Evolutionary conservation across 2,329 filamentous ascomycete species (phyloP).

Genomic region (Fusarium sp.): DNA sequence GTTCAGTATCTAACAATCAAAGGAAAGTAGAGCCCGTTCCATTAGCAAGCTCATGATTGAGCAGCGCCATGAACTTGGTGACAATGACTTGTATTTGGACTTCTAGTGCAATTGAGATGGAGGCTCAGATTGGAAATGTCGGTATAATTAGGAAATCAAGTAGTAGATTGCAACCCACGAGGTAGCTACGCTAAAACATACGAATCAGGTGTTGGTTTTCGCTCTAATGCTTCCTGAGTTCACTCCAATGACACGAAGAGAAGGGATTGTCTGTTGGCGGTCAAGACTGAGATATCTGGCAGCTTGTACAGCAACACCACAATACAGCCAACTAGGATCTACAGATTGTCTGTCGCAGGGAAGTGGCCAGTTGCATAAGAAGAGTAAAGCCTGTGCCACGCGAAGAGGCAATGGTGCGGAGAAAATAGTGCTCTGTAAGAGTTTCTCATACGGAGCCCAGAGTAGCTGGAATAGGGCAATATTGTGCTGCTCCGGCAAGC

Average conservation of each 20-base stretch:
- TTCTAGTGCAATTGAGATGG: too few relatives aligned
- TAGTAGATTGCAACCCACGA: conserved; percentile 4
- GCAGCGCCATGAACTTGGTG: conserved; percentile 32
- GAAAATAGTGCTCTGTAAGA: conserved; percentile 27
- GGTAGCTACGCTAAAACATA: conserved; percentile 32
- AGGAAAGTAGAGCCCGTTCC: conserved; percentile 29
- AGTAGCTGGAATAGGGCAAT: conserved; percentile 7
- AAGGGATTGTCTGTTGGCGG: conserved; percentile 33
- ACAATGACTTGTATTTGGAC: conserved; percentile 34
- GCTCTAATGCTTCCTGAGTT: conserved; percentile 22
- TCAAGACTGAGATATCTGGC: conserved; percentile 40
- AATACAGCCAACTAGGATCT: conserved; percentile 39
- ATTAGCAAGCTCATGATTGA: conserved; percentile 31
- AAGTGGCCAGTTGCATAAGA: conserved; percentile 39
- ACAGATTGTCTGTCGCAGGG: conserved; percentile 20
- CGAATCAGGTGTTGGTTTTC: conserved; percentile 38
- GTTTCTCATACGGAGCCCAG: conserved; percentile 6
- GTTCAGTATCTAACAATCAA: conserved; percentile 32
- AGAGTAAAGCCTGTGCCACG: conserved; percentile 37
- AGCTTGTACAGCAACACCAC: conserved; percentile 38
- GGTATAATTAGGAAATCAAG: rapidly evolving
- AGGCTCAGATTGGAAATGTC: conserved; percentile 19
- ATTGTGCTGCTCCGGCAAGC: background rate
- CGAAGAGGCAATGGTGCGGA: conserved; percentile 31
- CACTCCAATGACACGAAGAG: conserved; percentile 26